These are phyloP conservation scores for Fomitopsis pulvina DNA, from an alignment of 768 basidiomycete species.

Conservation along the genomic window DNA sequence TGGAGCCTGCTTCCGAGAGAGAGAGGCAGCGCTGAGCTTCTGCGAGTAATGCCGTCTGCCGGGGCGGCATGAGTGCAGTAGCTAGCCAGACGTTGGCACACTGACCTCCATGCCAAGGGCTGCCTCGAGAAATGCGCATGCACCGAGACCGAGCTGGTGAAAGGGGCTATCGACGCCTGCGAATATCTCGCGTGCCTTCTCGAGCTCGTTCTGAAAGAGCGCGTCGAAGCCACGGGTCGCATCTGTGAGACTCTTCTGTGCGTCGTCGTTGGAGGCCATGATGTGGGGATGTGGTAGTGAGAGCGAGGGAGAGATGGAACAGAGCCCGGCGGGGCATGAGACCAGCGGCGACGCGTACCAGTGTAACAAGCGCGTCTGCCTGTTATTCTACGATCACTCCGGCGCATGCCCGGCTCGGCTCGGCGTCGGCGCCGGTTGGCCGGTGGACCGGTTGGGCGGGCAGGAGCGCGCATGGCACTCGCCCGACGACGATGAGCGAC, in stretches of 20 bases:
- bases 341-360: not conserved
- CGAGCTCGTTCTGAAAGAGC: conserved; percentile 65
- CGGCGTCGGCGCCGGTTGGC: too few relatives aligned
- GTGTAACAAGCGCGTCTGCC: not conserved
- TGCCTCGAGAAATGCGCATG: conserved; percentile 69
- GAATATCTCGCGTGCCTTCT: conserved; percentile 45
- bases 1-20: conserved; percentile 54
- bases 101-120: conserved; percentile 76
- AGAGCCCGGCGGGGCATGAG: not conserved
- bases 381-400: not conserved
- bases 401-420: not conserved
- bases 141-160: conserved; percentile 66
- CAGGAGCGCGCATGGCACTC: not conserved
- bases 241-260: conserved; percentile 23
- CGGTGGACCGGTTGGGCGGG: too few relatives aligned
- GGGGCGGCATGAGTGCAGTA: not conserved
- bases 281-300: not conserved
- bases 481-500: conserved; percentile 11
- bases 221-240: conserved; percentile 55
- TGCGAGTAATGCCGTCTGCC: conserved; percentile 51
- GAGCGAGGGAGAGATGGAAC: not conserved
- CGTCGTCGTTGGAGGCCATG: conserved; percentile 21
- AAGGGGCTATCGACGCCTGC: conserved; percentile 51
- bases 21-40: conserved; percentile 54
- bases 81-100: not conserved